Base-by-base conservation (phyloP, 306 rosid species). In the Malus sylvestris region DNA sequence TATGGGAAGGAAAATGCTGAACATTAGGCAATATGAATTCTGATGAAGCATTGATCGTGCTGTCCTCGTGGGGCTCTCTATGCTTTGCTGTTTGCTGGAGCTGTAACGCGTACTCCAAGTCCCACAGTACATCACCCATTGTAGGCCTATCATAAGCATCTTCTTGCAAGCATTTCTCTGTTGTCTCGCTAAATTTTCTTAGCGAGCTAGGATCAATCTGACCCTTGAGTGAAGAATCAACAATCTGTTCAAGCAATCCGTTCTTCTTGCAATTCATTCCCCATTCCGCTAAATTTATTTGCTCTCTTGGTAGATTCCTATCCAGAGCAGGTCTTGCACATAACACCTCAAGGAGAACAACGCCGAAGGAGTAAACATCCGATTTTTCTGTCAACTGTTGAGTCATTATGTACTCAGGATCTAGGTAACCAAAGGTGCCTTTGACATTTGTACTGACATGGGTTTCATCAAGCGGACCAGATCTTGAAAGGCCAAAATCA, bases 81-180 rank as follows among this genome's bases (percentile, higher is more conserved):
- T 23, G 64, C 53, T 8, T 77, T 49, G 83, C 35, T 2, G 71
- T 81, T 73, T 80, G 86, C 68, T 89, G 88, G 73, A 89, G 91
- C 85, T 82, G 89, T 63, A 85, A 74, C 6, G 89, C 78, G 53
- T 85, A 87, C 75, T 87, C 91, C 75, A 87, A 73, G 70, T 87
- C 91, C 93, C 93, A 87, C 12, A 81, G 44, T 33, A 89, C 91
- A 76, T 89, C 87, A 2, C 42, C 77, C 91, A 89, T 87, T 58
- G 82, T 52, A 6, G 89, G 88, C 83, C 89, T 65, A 53, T 85
- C 83, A n/a, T n/a, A 30, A 29, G 82, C 73, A 35, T 84, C 82
- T 2, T 81, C 82, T 38, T 80, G 83, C 82, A 83, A 70, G 65
- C 93, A 87, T 70, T 81, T 87, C 78, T 81, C 89, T 9, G 67